These are phyloP conservation scores for Microsporum audouinii DNA, from an alignment of 2,329 filamentous ascomycete species.

Conservation along the genomic window DNA sequence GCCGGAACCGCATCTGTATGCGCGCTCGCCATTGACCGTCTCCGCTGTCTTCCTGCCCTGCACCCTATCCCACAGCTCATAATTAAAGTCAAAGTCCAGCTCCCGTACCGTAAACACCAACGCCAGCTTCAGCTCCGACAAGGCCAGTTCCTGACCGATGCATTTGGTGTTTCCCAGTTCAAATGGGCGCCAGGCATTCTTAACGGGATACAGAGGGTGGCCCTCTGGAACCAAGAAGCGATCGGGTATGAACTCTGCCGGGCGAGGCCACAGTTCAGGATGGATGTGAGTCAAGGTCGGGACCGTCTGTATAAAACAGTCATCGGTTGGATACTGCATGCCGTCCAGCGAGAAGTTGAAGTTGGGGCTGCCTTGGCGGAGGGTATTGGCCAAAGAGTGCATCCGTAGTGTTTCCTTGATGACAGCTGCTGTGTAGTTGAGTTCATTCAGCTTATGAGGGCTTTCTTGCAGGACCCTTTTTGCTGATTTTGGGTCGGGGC, in stretches of 20 bases:
- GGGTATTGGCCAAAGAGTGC: slow-evolving; percentile 32
- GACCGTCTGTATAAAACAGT: background rate
- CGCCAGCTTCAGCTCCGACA: slow-evolving; percentile 31
- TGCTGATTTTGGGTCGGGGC: slow-evolving; percentile 29
- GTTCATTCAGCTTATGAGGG: slow-evolving; percentile 36
- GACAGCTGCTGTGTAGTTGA: slow-evolving; percentile 43
- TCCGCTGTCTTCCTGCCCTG: background rate
- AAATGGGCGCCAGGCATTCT: slow-evolving; percentile 40
- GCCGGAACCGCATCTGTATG: background rate
- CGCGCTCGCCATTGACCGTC: background rate
- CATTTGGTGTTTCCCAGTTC: slow-evolving; percentile 40
- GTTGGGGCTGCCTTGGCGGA: background rate
- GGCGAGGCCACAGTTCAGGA: slow-evolving; percentile 6
- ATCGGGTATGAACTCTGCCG: slow-evolving; percentile 25
- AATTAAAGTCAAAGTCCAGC: slow-evolving; percentile 34
- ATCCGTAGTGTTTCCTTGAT: slow-evolving; percentile 46
- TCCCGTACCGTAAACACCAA: slow-evolving; percentile 18
- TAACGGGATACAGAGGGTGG: slow-evolving; percentile 12
- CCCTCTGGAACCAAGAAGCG: slow-evolving; percentile 24
- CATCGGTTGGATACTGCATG: background rate
- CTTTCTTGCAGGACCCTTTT: slow-evolving; percentile 25
- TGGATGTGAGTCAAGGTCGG: slow-evolving; percentile 8
- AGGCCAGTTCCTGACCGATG: slow-evolving; percentile 40
- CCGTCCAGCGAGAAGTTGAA: background rate
- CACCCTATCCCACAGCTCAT: slow-evolving; percentile 10